phyloP scores from a whole-genome alignment of 352 stramenopile species.

The Paralagenidium karlingii region DNA sequence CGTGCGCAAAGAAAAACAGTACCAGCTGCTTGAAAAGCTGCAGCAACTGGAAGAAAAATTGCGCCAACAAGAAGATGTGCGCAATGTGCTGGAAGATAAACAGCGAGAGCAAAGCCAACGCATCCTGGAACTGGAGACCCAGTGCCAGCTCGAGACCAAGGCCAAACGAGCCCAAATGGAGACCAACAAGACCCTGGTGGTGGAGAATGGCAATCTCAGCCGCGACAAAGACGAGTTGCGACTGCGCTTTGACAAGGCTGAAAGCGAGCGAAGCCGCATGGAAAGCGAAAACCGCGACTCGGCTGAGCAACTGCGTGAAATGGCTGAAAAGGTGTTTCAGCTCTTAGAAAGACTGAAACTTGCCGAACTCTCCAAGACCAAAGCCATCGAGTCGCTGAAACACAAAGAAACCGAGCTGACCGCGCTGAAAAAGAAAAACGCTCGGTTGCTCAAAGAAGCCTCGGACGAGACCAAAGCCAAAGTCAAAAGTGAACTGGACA shows the following conservation, averaged over 20 bases:
- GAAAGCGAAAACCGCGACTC: constrained; percentile 92
- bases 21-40: constrained; percentile 93
- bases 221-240: constrained; percentile 69
- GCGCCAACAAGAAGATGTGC: constrained; percentile 86
- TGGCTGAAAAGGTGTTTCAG: constrained; percentile 96
- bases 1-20: constrained; percentile 95
- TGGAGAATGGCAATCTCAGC: constrained; percentile 66
- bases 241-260: constrained; percentile 79
- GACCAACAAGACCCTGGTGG: constrained; percentile 86
- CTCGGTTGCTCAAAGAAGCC: constrained; percentile 87
- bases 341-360: constrained; percentile 93
- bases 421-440: constrained; percentile 91
- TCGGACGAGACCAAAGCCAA: constrained; percentile 87
- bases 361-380: constrained; percentile 92
- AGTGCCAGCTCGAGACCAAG: constrained; percentile 90
- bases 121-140: constrained; percentile 89
- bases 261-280: constrained; percentile 90
- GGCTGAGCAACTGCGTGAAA: constrained; percentile 91
- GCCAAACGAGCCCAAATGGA: constrained; percentile 87
- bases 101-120: constrained; percentile 78
- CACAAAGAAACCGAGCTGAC: constrained; percentile 93
- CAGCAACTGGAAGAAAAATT: constrained; percentile 91
- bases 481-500: constrained; percentile 91
- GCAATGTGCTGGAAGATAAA: constrained; percentile 85
- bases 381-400: constrained; percentile 89